These are phyloP conservation scores for Pontederia paniculata DNA, from an alignment of 176 grass and related monocot species.

Conservation along the genomic window DNA sequence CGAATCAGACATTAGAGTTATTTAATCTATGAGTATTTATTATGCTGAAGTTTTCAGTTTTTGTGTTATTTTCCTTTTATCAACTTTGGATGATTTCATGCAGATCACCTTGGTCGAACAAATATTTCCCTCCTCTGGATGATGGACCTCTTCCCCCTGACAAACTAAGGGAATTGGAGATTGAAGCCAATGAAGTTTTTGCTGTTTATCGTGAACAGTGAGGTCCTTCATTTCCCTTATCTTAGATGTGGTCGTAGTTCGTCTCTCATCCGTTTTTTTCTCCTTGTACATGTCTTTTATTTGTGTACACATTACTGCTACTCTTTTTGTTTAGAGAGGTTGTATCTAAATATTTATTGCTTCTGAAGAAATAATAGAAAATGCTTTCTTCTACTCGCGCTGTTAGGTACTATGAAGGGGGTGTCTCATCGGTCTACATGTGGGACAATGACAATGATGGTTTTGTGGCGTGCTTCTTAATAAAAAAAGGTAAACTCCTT, in stretches of 20 bases:
- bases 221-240: constrained; percentile 21
- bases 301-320: no score
- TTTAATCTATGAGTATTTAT: neutral
- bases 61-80: neutral
- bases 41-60: neutral
- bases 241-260: constrained; percentile 7
- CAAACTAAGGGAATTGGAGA: constrained; percentile 66
- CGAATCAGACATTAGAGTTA: neutral
- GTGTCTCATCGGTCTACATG: constrained; percentile 89
- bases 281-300: neutral
- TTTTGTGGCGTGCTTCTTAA: constrained; percentile 92
- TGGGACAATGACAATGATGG: constrained; percentile 80
- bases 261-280: constrained; percentile 3
- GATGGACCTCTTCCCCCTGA: constrained; percentile 73
- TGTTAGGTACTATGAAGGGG: constrained; percentile 96
- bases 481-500: constrained; percentile 64
- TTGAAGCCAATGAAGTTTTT: constrained; percentile 93
- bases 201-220: constrained; percentile 93
- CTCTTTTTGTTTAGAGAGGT: neutral
- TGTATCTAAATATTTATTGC: neutral
- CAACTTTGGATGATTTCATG: constrained; percentile 11
- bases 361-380: neutral
- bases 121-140: constrained; percentile 75
- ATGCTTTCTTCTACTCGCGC: constrained; percentile 8
- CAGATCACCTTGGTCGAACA: constrained; percentile 98